Conservation (phyloP, 768 basidiomycete species). For the Lentinus tigrinus region DNA sequence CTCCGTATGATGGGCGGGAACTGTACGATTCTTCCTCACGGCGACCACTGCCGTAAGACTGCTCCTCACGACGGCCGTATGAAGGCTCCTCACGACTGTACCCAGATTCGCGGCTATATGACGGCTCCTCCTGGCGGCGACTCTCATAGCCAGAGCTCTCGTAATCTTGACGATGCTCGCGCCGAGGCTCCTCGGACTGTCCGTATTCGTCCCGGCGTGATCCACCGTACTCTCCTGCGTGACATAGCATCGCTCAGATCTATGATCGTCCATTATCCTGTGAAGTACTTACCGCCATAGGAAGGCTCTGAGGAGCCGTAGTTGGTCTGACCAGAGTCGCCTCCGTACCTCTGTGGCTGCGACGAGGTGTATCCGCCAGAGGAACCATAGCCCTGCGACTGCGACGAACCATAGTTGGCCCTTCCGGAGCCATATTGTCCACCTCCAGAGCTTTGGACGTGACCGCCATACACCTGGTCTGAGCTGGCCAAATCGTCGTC, state of each 20-base stretch:
- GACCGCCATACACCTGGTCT: constrained; percentile 19
- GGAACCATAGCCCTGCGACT: not conserved
- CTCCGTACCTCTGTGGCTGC: not conserved
- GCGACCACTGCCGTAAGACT: not conserved
- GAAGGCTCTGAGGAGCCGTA: constrained; percentile 7
- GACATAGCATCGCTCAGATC: not conserved
- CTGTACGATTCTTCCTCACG: not conserved
- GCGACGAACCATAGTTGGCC: constrained; percentile 5
- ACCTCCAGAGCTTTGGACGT: constrained; percentile 5
- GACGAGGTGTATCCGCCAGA: constrained; percentile 4
- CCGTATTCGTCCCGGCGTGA: constrained; percentile 2
- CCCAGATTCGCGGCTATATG: constrained; percentile 2
- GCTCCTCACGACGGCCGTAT: constrained; percentile 8
- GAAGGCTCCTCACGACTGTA: not conserved
- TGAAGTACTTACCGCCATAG: constrained; percentile 3
- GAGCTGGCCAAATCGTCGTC: constrained; percentile 33
- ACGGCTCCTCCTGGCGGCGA: not conserved
- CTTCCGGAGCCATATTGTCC: constrained; percentile 1
- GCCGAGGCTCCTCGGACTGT: constrained; percentile 4
- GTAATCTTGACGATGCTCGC: not conserved
- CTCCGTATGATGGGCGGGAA: not conserved
- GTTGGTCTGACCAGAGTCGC: not conserved
- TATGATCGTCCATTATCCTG: too few species aligned
- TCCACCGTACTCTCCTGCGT: not conserved
- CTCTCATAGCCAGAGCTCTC: not conserved